phyloP scores from a whole-genome alignment of 1,284 basidiomycete genomes.

The Ustilago esculenta region DNA sequence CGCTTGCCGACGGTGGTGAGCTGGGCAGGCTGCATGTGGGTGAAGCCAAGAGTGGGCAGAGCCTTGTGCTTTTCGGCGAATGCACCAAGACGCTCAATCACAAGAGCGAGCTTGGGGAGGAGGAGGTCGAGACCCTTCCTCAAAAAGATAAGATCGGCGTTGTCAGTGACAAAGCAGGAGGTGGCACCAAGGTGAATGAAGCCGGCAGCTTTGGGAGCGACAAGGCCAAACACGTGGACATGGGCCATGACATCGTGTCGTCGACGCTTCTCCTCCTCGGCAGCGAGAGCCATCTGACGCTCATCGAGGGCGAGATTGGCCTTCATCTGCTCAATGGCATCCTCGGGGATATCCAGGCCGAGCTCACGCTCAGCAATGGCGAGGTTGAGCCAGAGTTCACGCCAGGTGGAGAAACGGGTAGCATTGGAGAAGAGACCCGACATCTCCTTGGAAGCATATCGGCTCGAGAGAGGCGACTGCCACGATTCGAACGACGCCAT shows the following conservation, averaged over 20 bases:
- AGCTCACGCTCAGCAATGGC: slow-evolving; percentile 96
- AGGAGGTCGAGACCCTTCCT: slow-evolving; percentile 86
- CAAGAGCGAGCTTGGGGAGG: slow-evolving; percentile 83
- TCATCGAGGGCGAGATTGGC: slow-evolving; percentile 84
- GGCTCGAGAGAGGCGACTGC: slow-evolving; percentile 68
- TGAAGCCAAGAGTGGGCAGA: slow-evolving; percentile 81
- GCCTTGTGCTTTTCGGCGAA: slow-evolving; percentile 75
- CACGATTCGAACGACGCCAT: slow-evolving; percentile 57
- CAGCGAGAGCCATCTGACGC: slow-evolving; percentile 90
- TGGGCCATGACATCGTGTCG: slow-evolving; percentile 99
- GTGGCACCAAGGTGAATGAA: slow-evolving; percentile 98
- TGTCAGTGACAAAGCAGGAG: slow-evolving; percentile 96
- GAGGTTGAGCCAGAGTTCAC: slow-evolving; percentile 93
- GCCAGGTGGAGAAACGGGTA: slow-evolving; percentile 96
- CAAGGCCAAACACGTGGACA: slow-evolving; percentile 93
- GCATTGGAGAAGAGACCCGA: slow-evolving; percentile 90
- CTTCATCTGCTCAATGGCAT: slow-evolving; percentile 93
- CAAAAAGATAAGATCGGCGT: slow-evolving; percentile 91
- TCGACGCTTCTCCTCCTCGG: slow-evolving; percentile 93
- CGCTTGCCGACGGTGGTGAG: slow-evolving; percentile 99
- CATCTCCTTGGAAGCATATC: slow-evolving; percentile 99
- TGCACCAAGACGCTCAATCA: slow-evolving; percentile 84
- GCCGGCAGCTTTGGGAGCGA: slow-evolving; percentile 93
- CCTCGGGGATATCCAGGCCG: slow-evolving; percentile 86
- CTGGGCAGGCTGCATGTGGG: slow-evolving; percentile 99